Evolutionary conservation across 495 filamentous ascomycete genomes (phyloP).

Genomic region (Paragyromitra xinjiangensis): DNA sequence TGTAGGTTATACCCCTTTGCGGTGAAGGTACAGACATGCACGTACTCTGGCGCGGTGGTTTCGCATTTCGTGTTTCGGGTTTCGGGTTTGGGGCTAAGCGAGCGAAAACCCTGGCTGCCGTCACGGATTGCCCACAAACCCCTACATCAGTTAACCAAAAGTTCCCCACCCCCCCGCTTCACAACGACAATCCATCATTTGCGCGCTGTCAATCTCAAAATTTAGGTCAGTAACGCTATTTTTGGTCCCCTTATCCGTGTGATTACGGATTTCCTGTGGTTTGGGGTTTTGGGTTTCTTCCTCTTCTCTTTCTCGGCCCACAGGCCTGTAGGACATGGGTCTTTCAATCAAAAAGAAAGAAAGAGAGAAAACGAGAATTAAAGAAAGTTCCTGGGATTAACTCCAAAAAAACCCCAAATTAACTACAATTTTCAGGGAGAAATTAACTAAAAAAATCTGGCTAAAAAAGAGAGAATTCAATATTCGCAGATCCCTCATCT

Average conservation of each 20-base stretch:
- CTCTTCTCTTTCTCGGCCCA: neutral
- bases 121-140: constrained; percentile 50
- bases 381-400: neutral
- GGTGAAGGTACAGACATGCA: neutral
- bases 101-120: constrained; percentile 38
- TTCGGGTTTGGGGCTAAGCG: constrained; percentile 25
- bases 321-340: neutral
- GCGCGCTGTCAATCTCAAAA: neutral
- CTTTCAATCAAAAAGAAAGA: neutral
- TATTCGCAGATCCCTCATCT: neutral
- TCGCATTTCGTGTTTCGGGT: neutral
- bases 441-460: neutral
- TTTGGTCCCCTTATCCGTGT: neutral
- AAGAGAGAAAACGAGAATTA: neutral
- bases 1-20: neutral
- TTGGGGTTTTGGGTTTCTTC: neutral
- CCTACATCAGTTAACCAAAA: constrained; percentile 22
- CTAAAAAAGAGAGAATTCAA: constrained; percentile 14
- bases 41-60: no score
- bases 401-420: neutral
- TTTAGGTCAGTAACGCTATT: constrained; percentile 21
- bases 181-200: constrained; percentile 23
- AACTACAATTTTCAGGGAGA: neutral
- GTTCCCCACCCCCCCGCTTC: neutral
- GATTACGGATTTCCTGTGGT: neutral